Base-by-base conservation (phyloP, 2,329 filamentous ascomycete species). In the Allantophomopsis lycopodina region DNA sequence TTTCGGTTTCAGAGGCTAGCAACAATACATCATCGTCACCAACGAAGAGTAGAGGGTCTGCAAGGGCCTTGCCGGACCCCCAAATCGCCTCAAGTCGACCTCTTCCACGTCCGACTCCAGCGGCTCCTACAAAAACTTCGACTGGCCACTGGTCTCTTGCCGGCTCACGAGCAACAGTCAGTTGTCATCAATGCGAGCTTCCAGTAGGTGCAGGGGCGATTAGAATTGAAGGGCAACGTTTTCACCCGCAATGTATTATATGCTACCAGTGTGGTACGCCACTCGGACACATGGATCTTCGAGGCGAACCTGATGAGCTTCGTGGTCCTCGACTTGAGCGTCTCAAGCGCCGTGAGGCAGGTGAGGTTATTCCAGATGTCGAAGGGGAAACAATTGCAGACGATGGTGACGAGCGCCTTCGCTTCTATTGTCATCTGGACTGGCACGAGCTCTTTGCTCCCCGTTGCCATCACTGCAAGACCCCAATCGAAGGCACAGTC, bases 401-500 rank as follows among this genome's bases (percentile, higher is more conserved):
- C 46, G 83, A 89, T 50, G 79, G 81, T 33, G 82, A 89, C 55
- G 71, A 74, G 31, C 68, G 76, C 10, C 63, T 85, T 35, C 78
- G 89, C 10, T 96, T 96, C 70, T 98, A 83, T 64, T 98, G 91
- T 61, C 89, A 96, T 57, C 73, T 98, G n/a, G 91, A 98, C 65
- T 98, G 88, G 74, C 91, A 98, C 60, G 91, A 98, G 61, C 67
- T 83, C 40, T 98, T 85, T 60, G 87, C 83, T 23, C 91, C 91
- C 4, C 78, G 86, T 33, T 98, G 91, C 70, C 91, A 91, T 63
- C 87, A 84, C 58, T 98, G 91, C 72, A 87, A 83, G 58, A 98
- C 91, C 7, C 89, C 91, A 3, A 98, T 98, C 53, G 79, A 96
- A 49, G 88, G 88, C 33, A 88, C 96, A 60, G 86, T 96, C 49